Evolutionary conservation across 2,329 filamentous ascomycete genomes (phyloP).

Genomic region (Helotiales sp.): DNA sequence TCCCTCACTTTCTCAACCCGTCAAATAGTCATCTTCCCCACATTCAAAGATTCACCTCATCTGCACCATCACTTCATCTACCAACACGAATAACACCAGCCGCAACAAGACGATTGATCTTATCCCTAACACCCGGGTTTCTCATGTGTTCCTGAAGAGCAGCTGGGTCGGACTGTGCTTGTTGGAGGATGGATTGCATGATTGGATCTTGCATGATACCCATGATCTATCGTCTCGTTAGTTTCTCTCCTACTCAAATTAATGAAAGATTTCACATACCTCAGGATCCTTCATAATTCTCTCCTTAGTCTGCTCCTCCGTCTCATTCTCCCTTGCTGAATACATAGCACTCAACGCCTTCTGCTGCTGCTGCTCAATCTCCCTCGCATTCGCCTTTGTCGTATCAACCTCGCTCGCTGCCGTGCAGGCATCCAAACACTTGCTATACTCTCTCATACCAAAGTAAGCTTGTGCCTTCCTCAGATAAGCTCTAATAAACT

Average conservation of each 20-base stretch:
- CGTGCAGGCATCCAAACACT: slow-evolving; percentile 84
- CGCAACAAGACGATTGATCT: slow-evolving; percentile 64
- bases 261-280: slow-evolving; percentile 51
- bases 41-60: background rate
- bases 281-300: slow-evolving; percentile 88
- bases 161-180: slow-evolving; percentile 89
- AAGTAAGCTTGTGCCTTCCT: slow-evolving; percentile 95
- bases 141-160: slow-evolving; percentile 97
- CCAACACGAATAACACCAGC: slow-evolving; percentile 88
- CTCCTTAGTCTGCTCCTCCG: slow-evolving; percentile 92
- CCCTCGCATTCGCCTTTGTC: slow-evolving; percentile 75
- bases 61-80: slow-evolving; percentile 25
- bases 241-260: background rate
- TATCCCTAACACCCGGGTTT: slow-evolving; percentile 79
- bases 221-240: slow-evolving; percentile 62
- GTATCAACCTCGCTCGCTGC: slow-evolving; percentile 78
- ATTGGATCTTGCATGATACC: slow-evolving; percentile 90
- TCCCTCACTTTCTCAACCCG: background rate
- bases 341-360: slow-evolving; percentile 93
- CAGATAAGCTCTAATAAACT: slow-evolving; percentile 94
- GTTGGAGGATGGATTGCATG: slow-evolving; percentile 96
- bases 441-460: slow-evolving; percentile 97
- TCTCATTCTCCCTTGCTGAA: slow-evolving; percentile 86
- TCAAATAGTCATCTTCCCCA: background rate
- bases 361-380: slow-evolving; percentile 92